These are phyloP conservation scores for Arabidopsis thaliana DNA, from an alignment of 345 rosid genomes.

Conservation along the genomic window DNA sequence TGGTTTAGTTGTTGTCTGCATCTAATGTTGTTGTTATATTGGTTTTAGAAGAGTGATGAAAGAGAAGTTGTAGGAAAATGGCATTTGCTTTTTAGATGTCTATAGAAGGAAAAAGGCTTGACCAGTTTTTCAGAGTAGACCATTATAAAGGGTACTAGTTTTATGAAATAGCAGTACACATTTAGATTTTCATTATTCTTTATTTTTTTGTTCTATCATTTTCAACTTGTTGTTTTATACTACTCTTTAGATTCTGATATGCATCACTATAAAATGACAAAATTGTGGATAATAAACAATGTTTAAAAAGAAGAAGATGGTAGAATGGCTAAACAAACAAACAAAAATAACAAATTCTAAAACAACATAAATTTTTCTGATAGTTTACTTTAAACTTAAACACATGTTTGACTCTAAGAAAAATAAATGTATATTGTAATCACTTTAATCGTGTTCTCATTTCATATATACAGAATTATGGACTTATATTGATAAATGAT, in stretches of 20 bases:
- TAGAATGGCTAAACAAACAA: neutral
- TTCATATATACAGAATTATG: neutral
- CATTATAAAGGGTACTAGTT: slow-evolving; percentile 37
- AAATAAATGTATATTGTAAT: neutral
- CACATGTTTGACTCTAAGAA: neutral
- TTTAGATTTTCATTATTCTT: slow-evolving; percentile 4
- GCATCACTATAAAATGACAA: slow-evolving; percentile 15
- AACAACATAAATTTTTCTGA: neutral
- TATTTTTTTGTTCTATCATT: slow-evolving; percentile 13
- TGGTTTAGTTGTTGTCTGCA: slow-evolving; percentile 28
- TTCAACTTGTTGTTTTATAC: slow-evolving; percentile 16
- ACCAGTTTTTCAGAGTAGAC: slow-evolving; percentile 40
- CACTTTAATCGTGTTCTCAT: neutral
- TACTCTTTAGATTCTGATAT: slow-evolving; percentile 21
- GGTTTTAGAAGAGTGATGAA: slow-evolving; percentile 16
- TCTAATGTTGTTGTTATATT: slow-evolving; percentile 15
- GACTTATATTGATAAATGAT: neutral
- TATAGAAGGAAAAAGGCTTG: slow-evolving; percentile 43
- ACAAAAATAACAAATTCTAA: neutral
- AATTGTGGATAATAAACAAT: neutral
- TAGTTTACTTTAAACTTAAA: neutral
- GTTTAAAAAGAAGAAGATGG: neutral
- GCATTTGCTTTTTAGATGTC: slow-evolving; percentile 36
- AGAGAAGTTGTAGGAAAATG: slow-evolving; percentile 29
- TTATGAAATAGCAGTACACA: slow-evolving; percentile 15